phyloP scores from a whole-genome alignment of 805 yeast genomes.

The Saccharomyces paradoxus region DNA sequence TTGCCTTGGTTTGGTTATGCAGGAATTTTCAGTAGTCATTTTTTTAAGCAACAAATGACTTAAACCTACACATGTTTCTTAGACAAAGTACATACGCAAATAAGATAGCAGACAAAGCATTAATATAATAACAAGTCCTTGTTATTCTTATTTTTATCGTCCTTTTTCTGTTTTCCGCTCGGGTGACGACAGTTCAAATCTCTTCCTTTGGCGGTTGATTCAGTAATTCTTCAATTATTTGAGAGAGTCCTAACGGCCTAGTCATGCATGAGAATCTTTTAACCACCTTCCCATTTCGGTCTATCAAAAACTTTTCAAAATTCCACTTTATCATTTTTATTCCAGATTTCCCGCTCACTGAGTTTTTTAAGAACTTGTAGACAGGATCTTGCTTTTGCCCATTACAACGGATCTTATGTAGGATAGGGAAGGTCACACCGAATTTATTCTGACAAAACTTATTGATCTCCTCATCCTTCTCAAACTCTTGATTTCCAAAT shows the following conservation, averaged over 20 bases:
- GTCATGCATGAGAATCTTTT: slow-evolving; percentile 58
- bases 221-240: slow-evolving; percentile 51
- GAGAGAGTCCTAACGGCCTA: slow-evolving; percentile 53
- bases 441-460: slow-evolving; percentile 66
- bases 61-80: too few species aligned
- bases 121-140: not conserved
- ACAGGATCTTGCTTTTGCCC: slow-evolving; percentile 75
- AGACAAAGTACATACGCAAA: not conserved
- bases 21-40: too few species aligned
- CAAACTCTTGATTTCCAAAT: slow-evolving; percentile 72
- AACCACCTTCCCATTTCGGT: slow-evolving; percentile 45
- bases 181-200: not conserved
- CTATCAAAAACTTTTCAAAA: slow-evolving; percentile 59
- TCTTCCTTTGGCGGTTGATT: not conserved
- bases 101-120: not conserved
- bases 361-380: slow-evolving; percentile 60
- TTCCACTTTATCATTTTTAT: slow-evolving; percentile 67
- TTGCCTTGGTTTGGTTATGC: too few species aligned
- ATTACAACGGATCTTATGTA: slow-evolving; percentile 80
- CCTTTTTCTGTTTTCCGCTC: not conserved
- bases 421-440: slow-evolving; percentile 83
- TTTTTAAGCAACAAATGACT: too few species aligned
- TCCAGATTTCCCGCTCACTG: slow-evolving; percentile 52
- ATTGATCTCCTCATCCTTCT: slow-evolving; percentile 55
- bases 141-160: too few species aligned